Base-by-base conservation (phyloP, 495 filamentous ascomycete species). In the Hyaloscypha hepaticicola region DNA sequence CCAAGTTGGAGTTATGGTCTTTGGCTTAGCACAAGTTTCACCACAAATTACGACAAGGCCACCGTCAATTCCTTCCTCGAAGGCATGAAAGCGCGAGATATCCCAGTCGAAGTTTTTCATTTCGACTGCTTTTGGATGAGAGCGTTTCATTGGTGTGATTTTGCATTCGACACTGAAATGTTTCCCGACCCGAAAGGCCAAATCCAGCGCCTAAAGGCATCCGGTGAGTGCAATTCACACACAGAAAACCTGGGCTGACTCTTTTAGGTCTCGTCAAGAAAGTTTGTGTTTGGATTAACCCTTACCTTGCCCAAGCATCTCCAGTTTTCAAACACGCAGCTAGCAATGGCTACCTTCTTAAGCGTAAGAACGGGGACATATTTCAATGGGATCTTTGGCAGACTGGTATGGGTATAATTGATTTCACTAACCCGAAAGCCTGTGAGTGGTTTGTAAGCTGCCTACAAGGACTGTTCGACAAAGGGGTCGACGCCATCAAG, bases 321-420 rank as follows among this genome's bases (percentile, higher is more conserved):
- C 84, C 83, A 0, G 76, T 88, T 0, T 91, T 91, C 72, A 70
- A 80, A 59, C 78, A 83, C 55, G 88, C 87, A 3, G 87, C 83
- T 6, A 78, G 81, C 61, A 86, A 87, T 56, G 87, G 88, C 0
- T 91, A 90, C 67, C 79, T 90, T 28, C 78, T 90, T 56, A 88
- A 87, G 76, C 83, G 86, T 22, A 84, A 77, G 60, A 87, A 91
- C 64, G 87, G 86, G 22, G 87, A 88, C 60, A 75, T 90, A 25
- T 90, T 83, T 81, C 87, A 90, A 74, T 90, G 87, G 85, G 88
- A 90, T 68, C 74, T 88, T 38, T 90, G 88, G 88, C 87, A 90
- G 70, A 84, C 86, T 22, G 88, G 88, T 34, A 91, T 91, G 88
- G 87, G 87, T 3, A 76, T 90, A 4, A 78, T 90, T 9, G 88